Evolutionary conservation across 2,329 filamentous ascomycete genomes (phyloP).

Genomic region (Nemania abortiva): DNA sequence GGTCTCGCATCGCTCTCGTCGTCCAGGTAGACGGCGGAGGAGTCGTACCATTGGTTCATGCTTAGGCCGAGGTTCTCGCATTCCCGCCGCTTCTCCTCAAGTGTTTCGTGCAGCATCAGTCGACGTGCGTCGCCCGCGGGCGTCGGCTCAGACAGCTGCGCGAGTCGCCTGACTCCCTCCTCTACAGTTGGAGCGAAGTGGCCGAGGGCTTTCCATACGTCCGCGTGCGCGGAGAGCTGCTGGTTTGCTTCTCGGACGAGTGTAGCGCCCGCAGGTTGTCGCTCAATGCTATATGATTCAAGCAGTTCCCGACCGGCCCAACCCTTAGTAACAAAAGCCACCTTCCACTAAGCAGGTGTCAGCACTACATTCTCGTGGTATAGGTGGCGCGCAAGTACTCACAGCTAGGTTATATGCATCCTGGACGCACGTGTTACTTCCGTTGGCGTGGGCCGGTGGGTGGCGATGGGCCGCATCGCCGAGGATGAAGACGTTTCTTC

Average conservation of each 20-base stretch:
- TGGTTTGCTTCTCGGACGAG: slow-evolving; percentile 67
- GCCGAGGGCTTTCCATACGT: slow-evolving; percentile 61
- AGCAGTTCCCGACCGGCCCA: slow-evolving; percentile 56
- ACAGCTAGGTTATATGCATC: slow-evolving; percentile 66
- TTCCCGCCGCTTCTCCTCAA: slow-evolving; percentile 65
- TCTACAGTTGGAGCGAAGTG: slow-evolving; percentile 55
- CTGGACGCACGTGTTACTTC: slow-evolving; percentile 70
- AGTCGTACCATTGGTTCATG: slow-evolving; percentile 65
- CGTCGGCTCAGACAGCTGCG: slow-evolving; percentile 53
- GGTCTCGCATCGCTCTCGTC: slow-evolving; percentile 44
- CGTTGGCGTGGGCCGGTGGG: slow-evolving; percentile 68
- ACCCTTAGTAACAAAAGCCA: slow-evolving; percentile 60
- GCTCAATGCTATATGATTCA: slow-evolving; percentile 59
- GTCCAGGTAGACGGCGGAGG: slow-evolving; percentile 53
- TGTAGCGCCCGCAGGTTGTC: slow-evolving; percentile 62
- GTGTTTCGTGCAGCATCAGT: slow-evolving; percentile 53
- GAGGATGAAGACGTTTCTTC: slow-evolving; percentile 63
- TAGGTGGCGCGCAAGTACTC: slow-evolving; percentile 2
- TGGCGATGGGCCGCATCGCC: slow-evolving; percentile 71
- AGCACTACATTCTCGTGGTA: not conserved
- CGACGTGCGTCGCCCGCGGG: slow-evolving; percentile 53
- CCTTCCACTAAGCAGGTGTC: slow-evolving; percentile 59
- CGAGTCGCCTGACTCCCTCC: slow-evolving; percentile 52
- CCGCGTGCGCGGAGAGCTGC: slow-evolving; percentile 64
- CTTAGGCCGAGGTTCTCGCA: slow-evolving; percentile 55